Conservation (phyloP, 306 rosid species). For the Psophocarpus tetragonolobus region DNA sequence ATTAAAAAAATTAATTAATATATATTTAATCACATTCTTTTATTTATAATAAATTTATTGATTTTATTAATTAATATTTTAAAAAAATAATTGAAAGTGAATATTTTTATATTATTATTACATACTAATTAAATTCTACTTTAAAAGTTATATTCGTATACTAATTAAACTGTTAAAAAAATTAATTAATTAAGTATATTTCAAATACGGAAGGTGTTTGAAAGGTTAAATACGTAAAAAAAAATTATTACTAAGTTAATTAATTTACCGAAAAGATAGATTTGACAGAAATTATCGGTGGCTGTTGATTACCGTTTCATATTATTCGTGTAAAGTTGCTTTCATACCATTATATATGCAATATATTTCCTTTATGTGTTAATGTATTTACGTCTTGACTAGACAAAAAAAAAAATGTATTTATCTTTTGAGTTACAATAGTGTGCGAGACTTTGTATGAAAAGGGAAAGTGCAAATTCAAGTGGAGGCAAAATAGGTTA, state of each 20-base stretch:
- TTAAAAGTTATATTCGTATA: no score
- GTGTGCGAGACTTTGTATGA: neutral
- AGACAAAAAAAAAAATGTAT: no score
- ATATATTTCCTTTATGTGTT: neutral
- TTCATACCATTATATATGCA: neutral
- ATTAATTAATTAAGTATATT: neutral
- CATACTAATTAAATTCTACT: no score
- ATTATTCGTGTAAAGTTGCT: neutral
- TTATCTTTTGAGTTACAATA: neutral
- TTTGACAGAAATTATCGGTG: neutral
- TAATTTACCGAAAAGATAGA: no score
- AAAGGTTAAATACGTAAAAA: no score
- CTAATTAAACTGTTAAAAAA: no score
- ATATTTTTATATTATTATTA: no score
- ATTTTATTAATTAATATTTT: no score
- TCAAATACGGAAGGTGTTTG: neutral
- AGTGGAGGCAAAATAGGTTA: neutral
- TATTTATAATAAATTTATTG: no score
- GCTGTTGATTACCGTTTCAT: neutral
- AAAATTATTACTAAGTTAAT: no score
- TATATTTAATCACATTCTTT: no score
- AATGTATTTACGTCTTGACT: neutral
- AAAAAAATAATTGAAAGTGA: no score
- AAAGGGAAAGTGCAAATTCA: neutral
- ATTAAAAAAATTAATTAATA: neutral